Percentiles rank a stretch among this genome's conserved stretches.
These are phyloP conservation scores for Centaurea solstitialis DNA, from an alignment of 129 eudicot genomes.

Conservation along the genomic window DNA sequence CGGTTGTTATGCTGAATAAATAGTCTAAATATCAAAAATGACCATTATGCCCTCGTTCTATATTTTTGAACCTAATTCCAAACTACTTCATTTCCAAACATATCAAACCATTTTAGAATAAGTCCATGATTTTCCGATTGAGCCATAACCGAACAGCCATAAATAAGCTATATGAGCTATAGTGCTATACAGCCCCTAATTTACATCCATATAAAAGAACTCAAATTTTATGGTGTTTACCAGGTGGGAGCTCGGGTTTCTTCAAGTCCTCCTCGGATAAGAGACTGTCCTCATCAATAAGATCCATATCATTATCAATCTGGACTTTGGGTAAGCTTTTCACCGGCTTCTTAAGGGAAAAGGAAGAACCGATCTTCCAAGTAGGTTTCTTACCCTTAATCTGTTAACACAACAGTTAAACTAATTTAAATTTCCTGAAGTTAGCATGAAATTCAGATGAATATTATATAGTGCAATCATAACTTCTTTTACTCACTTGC, in stretches of 20 bases:
- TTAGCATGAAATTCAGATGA: background rate
- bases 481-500: background rate
- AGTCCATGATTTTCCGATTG: too few species aligned
- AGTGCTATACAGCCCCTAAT: background rate
- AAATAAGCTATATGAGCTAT: too few species aligned
- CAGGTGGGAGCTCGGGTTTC: conserved; percentile 80
- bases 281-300: conserved; percentile 95
- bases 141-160: too few species aligned
- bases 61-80: too few species aligned
- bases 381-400: conserved; percentile 66
- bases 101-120: too few species aligned
- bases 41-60: too few species aligned
- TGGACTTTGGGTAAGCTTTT: conserved; percentile 67
- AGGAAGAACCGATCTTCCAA: conserved; percentile 84
- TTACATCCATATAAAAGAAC: background rate
- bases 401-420: conserved; percentile 33
- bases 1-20: too few species aligned
- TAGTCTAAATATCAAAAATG: too few species aligned
- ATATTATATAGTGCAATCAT: background rate
- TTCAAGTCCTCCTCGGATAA: conserved; percentile 89
- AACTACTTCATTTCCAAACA: too few species aligned
- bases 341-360: conserved; percentile 60
- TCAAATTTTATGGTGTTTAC: conserved; percentile 26
- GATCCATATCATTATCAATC: conserved; percentile 75
- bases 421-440: background rate